Base-by-base conservation (phyloP, 768 basidiomycete species). In the Pisolithus tinctorius region DNA sequence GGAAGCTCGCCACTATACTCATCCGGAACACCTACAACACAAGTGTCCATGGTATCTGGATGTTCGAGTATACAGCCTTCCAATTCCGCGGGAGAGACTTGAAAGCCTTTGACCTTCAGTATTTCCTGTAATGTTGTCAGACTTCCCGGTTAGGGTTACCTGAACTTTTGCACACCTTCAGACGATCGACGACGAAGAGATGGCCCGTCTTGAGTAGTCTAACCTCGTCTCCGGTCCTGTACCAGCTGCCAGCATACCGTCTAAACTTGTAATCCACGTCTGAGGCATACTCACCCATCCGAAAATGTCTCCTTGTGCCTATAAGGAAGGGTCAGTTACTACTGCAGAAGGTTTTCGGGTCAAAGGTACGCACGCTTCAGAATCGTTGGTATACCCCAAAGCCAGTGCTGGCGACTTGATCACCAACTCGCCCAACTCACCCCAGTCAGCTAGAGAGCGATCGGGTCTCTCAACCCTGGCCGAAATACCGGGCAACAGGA, bases 1-100 rank as follows among this genome's bases (percentile, higher is more conserved):
- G 86, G 86, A 6, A 85, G 67, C 61, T 88, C 86, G 14, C 86
- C 86, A 52, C 79, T 81, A 53, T 79, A 87, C 7, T 86, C 84
- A 58, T 88, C 81, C 7, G 78, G 79, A 30, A 83, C 60, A 1
- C 82, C 79, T 16, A 88, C 78, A 2, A 88, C 84, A 55, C 85
- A 85, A 2, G 72, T 72, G 40, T 83, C 78, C 4, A 72, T 70
- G 23, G 86, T 77, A 56, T 83, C 83, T 1, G 74, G 65, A 55
- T 86, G 81, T 41, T 71, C 74, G 25, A 84, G 62, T n/a, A 84
- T 59, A 52, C 82, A 82, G 17, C 78, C 85, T 58, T 86, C 85
- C 8, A 86, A 70, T 55, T 86, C 84, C 4, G 86, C 84, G 2
- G 85, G 86, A 1, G 86, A 83, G 1, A 88, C 85, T 60, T 88